Evolutionary conservation across 1,139 yeast genomes (phyloP).

Genomic region (Taphrina sp.): DNA sequence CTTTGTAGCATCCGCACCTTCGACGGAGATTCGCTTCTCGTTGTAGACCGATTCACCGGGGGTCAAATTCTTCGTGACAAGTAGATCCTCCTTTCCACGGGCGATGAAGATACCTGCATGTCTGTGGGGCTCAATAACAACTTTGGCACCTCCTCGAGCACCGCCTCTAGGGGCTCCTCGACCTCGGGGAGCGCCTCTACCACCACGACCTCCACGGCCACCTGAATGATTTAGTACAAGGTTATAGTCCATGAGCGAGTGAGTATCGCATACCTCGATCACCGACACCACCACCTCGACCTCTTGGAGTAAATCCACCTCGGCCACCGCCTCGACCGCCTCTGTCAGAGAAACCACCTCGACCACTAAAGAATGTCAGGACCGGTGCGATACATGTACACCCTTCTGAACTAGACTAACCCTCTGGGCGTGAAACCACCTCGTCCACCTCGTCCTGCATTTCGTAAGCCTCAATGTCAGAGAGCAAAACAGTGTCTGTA

Average conservation of each 20-base stretch:
- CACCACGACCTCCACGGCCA: conserved; percentile 31
- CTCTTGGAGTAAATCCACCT: conserved; percentile 56
- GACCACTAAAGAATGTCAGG: conserved; percentile 36
- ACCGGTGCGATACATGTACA: conserved; percentile 35
- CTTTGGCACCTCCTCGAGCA: conserved; percentile 86
- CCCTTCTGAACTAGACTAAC: conserved; percentile 31
- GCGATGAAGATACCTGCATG: conserved; percentile 94
- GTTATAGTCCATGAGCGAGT: too few species aligned
- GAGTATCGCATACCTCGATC: conserved; percentile 24
- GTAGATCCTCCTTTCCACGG: conserved; percentile 98
- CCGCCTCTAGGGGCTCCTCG: conserved; percentile 65
- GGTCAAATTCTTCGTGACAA: conserved; percentile 92
- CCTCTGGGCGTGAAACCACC: conserved; percentile 37
- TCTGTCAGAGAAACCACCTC: conserved; percentile 36
- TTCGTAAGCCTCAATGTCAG: conserved; percentile 42
- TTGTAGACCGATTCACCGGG: conserved; percentile 98
- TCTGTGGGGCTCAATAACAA: conserved; percentile 96
- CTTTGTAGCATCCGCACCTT: conserved; percentile 86
- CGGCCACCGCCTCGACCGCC: conserved; percentile 48
- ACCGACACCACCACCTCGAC: conserved; percentile 45
- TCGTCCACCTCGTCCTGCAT: conserved; percentile 34
- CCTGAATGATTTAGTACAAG: too few species aligned
- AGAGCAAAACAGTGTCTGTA: conserved; percentile 48
- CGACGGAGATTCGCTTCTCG: conserved; percentile 91
- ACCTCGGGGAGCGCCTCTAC: conserved; percentile 40